A percentile compares a stretch with the other conserved stretches of the same genome.
Evolutionary conservation across 2,329 filamentous ascomycete genomes (phyloP).

Genomic region (Zymoseptoria crescenta): DNA sequence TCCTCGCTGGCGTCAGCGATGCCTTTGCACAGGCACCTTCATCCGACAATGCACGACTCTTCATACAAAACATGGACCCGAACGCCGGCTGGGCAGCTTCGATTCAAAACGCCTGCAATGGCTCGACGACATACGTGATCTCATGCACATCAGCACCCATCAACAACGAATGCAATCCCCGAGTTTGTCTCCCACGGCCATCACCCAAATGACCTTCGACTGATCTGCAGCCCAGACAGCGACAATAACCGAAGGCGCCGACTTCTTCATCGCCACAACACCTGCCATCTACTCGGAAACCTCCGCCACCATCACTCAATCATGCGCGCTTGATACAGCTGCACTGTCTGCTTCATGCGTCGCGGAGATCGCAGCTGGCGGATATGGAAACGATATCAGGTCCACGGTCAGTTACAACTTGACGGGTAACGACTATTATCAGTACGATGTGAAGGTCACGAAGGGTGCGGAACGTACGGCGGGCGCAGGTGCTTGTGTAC

Average conservation of each 20-base stretch:
- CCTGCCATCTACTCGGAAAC: slow-evolving; percentile 20
- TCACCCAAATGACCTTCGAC: not conserved
- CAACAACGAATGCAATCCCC: slow-evolving; percentile 9
- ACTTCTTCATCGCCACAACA: slow-evolving; percentile 18
- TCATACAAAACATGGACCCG: slow-evolving; percentile 21
- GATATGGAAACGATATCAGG: slow-evolving; percentile 11
- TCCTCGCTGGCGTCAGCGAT: not conserved
- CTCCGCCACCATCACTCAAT: slow-evolving; percentile 17
- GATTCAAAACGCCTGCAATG: slow-evolving; percentile 17
- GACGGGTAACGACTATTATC: slow-evolving; percentile 15
- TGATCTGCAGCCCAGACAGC: slow-evolving; percentile 8
- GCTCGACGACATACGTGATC: slow-evolving; percentile 19
- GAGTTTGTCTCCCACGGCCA: slow-evolving; percentile 2
- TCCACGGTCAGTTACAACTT: slow-evolving; percentile 17
- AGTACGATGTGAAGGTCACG: slow-evolving; percentile 16
- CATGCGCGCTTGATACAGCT: slow-evolving; percentile 12
- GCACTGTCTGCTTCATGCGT: slow-evolving; percentile 13
- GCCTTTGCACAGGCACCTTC: not conserved
- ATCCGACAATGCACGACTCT: slow-evolving; percentile 12
- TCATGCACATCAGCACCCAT: slow-evolving; percentile 17
- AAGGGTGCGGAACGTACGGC: slow-evolving; percentile 13
- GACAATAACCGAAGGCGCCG: slow-evolving; percentile 18
- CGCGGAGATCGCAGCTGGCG: slow-evolving; percentile 12
- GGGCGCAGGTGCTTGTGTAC: slow-evolving; percentile 12
- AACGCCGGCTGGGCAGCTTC: slow-evolving; percentile 19